Evolutionary conservation across 306 rosid species (phyloP).

Genomic region (Alnus glutinosa): DNA sequence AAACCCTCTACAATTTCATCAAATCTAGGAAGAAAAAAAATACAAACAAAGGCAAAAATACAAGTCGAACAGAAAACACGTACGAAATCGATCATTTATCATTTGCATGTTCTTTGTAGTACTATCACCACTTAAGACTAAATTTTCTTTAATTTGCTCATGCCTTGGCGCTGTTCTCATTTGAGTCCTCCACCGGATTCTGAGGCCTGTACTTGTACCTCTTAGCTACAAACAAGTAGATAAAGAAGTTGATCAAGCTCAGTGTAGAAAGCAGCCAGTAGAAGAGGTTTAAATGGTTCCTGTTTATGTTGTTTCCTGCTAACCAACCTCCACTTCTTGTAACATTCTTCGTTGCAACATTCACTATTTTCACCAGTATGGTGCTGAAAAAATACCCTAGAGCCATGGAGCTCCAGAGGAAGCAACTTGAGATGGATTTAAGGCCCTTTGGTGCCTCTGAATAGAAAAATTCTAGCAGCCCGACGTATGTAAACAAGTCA

Average conservation of each 20-base stretch:
- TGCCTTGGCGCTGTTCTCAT: constrained; percentile 23
- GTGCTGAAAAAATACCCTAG: constrained; percentile 81
- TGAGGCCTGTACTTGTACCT: constrained; percentile 73
- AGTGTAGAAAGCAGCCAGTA: constrained; percentile 69
- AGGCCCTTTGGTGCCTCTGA: constrained; percentile 81
- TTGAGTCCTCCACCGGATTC: constrained; percentile 13
- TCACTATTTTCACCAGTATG: constrained; percentile 66
- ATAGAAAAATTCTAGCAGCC: constrained; percentile 85
- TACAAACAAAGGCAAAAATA: not conserved
- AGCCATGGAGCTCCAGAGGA: constrained; percentile 92
- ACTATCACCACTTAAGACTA: not conserved
- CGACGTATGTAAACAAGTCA: constrained; percentile 83
- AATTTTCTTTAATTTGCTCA: constrained; percentile 3
- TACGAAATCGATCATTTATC: not conserved
- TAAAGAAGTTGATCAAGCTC: constrained; percentile 68
- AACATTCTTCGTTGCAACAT: constrained; percentile 52
- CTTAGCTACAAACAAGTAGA: constrained; percentile 62
- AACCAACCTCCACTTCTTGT: constrained; percentile 75
- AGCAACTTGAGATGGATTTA: constrained; percentile 83
- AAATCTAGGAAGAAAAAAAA: not conserved
- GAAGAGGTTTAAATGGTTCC: constrained; percentile 75
- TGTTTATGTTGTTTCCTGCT: constrained; percentile 79
- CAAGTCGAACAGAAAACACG: not conserved
- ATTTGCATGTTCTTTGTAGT: not conserved
- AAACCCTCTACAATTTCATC: not conserved